Evolutionary conservation across 2,329 filamentous ascomycete genomes (phyloP), one percentile per base, ranked within the genome.

Genomic region (Claviceps sp.): DNA sequence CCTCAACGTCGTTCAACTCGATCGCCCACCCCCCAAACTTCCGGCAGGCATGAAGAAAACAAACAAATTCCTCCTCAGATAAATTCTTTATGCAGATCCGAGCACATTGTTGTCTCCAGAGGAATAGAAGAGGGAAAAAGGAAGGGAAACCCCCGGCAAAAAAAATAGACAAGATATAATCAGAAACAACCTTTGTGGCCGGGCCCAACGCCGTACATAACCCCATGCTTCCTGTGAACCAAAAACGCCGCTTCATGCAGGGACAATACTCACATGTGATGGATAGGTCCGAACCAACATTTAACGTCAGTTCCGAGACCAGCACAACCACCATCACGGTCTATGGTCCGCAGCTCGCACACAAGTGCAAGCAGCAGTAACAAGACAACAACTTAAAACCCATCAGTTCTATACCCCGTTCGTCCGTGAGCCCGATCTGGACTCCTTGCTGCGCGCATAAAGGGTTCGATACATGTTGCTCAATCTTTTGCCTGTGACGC

Each of bases 401-500:
- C 22, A 38, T 41, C 24, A 24, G 16, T 16, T 38, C 20, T 42
- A 53, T 42, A 65, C 62, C 44, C 65, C 67, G 51, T 69, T 68
- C 30, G 62, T 58, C 44, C 61, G 62, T 46, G 64, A 60, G 49
- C 59, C 54, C 11, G 65, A 61, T 24, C 57, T 55, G n/a, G 58
- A 58, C 50, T 63, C 54, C 56, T 60, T 65, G 53, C 66, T 63
- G 49, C 66, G 64, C 46, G 61, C 58, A 50, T 66, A 60, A 45
- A 73, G 60, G 40, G 67, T 69, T 54, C 64, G 64, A 55, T 73
- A 73, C 70, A 73, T 72, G 54, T 67, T 67, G 60, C 69, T 71
- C 54, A 73, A 55, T 52, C 70, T 64, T 49, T 67, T 60, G 49
- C 71, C 71, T n/a, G 69, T 72, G 41, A 73, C 68, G 50, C 65